Evolutionary conservation across 225 moss, liverwort and hornwort species (phyloP), one percentile per base, ranked within the genome.

Genomic region (Neckera pumila): DNA sequence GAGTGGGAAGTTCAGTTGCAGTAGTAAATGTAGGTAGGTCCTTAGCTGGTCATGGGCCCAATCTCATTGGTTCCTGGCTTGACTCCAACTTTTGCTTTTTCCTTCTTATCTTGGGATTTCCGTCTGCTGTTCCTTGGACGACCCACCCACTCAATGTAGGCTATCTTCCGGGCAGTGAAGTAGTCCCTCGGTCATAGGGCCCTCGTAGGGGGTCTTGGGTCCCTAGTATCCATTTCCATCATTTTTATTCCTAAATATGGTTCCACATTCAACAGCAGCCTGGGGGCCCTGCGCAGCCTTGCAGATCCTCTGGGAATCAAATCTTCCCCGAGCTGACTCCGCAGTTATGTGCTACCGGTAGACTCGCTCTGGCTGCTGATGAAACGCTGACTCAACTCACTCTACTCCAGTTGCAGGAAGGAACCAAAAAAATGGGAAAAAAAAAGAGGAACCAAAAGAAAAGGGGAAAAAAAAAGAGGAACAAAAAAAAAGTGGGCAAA

Each of bases 401-500:
- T 36, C 2, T 51, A 11, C 74, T 51, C 22, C 9, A 54, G 75
- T 33, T 20, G 49, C 75, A 49, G 4, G 34, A 71, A 27, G 0
- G 42, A 14, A 7, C 2, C 6, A 4, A 45, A 11, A 43, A 4
- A 5, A 5, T 2, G 47, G 47, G 47, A 10, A 10, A 14, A 23
- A 0, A 0, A 14, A 14, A 0, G 0, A 5, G 7, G 3, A 21
- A 8, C 7, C 6, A 45, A 6, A 3, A 8, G 7, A 42, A 43
- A 45, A 72, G 2, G 5, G 10, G 4, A 4, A 14, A 22, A 17
- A 12, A 20, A n/a, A 30, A 0, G 0, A 5, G 7, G 3, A 21
- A 8, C 7, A 45, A 6, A 3, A 8, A 13, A 42, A 43, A 45
- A 72, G 2, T 3, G 10, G 4, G n/a, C n/a, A n/a, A n/a, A 4